Percentiles rank a stretch among this genome's conserved stretches.
phyloP scores from a whole-genome alignment of 2,329 filamentous ascomycete species.

The Arachnomyces sp. region DNA sequence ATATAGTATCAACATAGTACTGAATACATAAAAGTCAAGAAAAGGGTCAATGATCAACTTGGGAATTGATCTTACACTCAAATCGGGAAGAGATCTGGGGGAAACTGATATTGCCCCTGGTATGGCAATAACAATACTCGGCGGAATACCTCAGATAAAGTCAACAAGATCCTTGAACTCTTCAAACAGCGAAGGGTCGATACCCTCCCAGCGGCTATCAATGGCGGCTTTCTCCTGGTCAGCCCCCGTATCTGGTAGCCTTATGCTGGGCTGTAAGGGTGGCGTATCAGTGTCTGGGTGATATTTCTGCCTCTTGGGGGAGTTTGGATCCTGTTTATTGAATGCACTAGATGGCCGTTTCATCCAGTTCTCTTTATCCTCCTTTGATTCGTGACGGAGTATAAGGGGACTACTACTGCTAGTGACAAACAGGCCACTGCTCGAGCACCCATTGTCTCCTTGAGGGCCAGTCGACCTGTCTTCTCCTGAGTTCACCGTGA shows the following conservation, averaged over 20 bases:
- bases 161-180: slow-evolving; percentile 35
- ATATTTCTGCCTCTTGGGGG: neutral
- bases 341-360: slow-evolving; percentile 1
- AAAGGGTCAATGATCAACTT: too few species aligned
- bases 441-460: too few species aligned
- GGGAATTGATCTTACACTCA: too few species aligned
- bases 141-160: slow-evolving; percentile 21
- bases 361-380: slow-evolving; percentile 13
- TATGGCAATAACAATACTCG: too few species aligned
- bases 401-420: neutral
- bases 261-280: neutral
- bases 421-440: neutral
- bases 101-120: too few species aligned
- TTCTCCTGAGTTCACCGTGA: too few species aligned
- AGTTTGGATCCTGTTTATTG: neutral
- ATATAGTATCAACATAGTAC: too few species aligned
- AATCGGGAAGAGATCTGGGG: neutral
- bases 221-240: neutral
- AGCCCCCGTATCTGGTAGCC: neutral
- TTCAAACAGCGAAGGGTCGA: slow-evolving; percentile 30
- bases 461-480: too few species aligned
- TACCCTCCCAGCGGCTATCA: slow-evolving; percentile 24
- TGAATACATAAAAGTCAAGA: too few species aligned
- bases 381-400: neutral
- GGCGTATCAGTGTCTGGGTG: neutral